Evolutionary conservation across 208 protist species (phyloP).

Genomic region (Leptomonas pyrrhocoris): DNA sequence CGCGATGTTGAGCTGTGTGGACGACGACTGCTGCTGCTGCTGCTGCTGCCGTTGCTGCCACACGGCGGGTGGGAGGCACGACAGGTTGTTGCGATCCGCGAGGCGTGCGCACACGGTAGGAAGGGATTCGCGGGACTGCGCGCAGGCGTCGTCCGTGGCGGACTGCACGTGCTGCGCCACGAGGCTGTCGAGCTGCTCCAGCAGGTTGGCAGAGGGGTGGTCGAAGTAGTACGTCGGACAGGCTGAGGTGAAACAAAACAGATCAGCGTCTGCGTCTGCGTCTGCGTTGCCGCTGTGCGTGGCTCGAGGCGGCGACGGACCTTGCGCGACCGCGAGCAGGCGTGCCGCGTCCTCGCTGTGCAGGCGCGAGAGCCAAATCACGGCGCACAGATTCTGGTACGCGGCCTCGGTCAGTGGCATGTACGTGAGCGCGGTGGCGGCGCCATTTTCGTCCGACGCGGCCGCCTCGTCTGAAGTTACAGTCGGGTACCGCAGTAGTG

Average conservation of each 20-base stretch:
- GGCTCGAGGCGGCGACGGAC: neutral
- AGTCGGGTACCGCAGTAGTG: conserved; percentile 41
- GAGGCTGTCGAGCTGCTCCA: conserved; percentile 32
- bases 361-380: conserved; percentile 44
- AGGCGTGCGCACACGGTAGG: conserved; percentile 26
- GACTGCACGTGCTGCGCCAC: conserved; percentile 27
- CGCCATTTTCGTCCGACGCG: neutral
- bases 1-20: conserved; percentile 3
- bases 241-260: neutral
- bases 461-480: neutral
- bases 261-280: neutral
- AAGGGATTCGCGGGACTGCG: conserved; percentile 13
- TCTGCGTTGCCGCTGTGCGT: no score
- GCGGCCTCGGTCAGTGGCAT: conserved; percentile 28
- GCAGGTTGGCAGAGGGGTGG: conserved; percentile 11
- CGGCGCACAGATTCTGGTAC: conserved; percentile 38
- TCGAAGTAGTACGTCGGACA: conserved; percentile 23
- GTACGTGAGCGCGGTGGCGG: conserved; percentile 22
- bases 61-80: conserved; percentile 28
- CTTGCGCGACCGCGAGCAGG: conserved; percentile 18
- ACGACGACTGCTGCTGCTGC: conserved; percentile 1
- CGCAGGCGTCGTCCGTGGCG: conserved; percentile 17
- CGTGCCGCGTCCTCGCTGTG: conserved; percentile 13
- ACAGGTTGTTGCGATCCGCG: conserved; percentile 37
- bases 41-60: no score